Percentiles rank a stretch among this genome's conserved stretches.
phyloP scores from a whole-genome alignment of 495 filamentous ascomycete genomes.

The Cercophora newfieldiana region DNA sequence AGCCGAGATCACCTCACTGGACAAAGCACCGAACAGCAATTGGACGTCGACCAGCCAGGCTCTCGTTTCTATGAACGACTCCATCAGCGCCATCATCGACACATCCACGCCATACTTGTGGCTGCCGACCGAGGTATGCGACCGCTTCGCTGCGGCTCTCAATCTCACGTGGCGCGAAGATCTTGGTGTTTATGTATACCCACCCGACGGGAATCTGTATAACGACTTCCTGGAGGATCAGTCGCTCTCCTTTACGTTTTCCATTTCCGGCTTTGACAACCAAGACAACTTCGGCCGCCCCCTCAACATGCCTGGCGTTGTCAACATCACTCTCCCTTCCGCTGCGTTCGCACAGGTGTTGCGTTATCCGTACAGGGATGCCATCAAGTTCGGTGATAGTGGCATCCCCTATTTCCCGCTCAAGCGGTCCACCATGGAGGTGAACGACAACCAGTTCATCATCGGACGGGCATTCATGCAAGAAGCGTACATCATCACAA shows the following conservation, averaged over 20 bases:
- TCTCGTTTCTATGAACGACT: conserved; percentile 47
- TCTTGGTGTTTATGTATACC: conserved; percentile 44
- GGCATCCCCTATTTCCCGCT: conserved; percentile 64
- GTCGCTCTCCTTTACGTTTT: conserved; percentile 60
- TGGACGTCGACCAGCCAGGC: conserved; percentile 41
- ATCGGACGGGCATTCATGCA: conserved; percentile 71
- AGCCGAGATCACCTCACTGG: conserved; percentile 43
- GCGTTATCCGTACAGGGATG: conserved; percentile 55
- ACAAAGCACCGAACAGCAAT: conserved; percentile 35
- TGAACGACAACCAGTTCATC: conserved; percentile 55
- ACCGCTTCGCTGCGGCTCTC: conserved; percentile 60
- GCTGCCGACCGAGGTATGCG: conserved; percentile 63
- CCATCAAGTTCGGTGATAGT: conserved; percentile 44
- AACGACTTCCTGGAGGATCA: conserved; percentile 32
- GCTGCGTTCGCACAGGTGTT: conserved; percentile 63
- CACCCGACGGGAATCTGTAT: conserved; percentile 39
- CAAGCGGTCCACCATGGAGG: conserved; percentile 41
- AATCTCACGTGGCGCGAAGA: conserved; percentile 58
- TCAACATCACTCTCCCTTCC: conserved; percentile 64
- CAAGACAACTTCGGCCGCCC: conserved; percentile 44
- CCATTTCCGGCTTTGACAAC: conserved; percentile 53
- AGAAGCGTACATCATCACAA: conserved; percentile 67
- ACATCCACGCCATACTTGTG: conserved; percentile 67
- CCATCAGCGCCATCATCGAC: conserved; percentile 59
- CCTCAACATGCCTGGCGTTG: conserved; percentile 45